Evolutionary conservation across 208 protist species (phyloP).

Genomic region (Trypanosoma melophagium): DNA sequence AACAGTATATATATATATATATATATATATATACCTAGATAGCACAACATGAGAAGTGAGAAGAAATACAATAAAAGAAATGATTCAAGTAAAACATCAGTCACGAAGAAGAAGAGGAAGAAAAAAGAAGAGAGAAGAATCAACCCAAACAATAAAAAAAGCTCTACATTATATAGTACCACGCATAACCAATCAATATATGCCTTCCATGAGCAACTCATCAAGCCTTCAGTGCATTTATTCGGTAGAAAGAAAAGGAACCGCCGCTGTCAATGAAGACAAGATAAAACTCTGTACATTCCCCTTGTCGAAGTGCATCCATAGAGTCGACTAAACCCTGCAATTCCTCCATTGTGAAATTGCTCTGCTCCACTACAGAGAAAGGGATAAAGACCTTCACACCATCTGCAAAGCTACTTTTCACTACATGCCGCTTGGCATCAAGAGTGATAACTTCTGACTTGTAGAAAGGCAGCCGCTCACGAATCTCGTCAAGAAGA

Average conservation of each 20-base stretch:
- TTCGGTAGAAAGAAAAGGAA: constrained; percentile 53
- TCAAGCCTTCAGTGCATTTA: constrained; percentile 22
- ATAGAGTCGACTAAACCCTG: constrained; percentile 3
- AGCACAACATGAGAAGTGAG: background rate
- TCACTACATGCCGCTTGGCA: constrained; percentile 8
- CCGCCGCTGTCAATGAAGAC: constrained; percentile 58
- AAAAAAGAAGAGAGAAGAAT: no score
- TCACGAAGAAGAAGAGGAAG: no score
- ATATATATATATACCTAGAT: constrained; percentile 1
- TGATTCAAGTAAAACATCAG: no score
- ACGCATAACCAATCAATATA: no score
- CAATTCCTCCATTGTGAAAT: constrained; percentile 21
- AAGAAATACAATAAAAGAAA: background rate
- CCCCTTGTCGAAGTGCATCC: constrained; percentile 4
- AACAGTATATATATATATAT: background rate
- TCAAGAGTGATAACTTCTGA: constrained; percentile 15
- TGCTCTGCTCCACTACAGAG: constrained; percentile 26
- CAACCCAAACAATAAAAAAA: no score
- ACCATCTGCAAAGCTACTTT: constrained; percentile 16
- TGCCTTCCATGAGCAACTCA: background rate
- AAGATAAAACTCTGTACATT: constrained; percentile 32
- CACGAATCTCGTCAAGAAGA: constrained; percentile 34
- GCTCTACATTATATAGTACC: no score
- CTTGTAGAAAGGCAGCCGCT: constrained; percentile 46
- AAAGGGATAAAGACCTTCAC: constrained; percentile 39